These are phyloP conservation scores for Mucor sp. DNA, from an alignment of 371 early-diverging fungal genomes.

Conservation along the genomic window DNA sequence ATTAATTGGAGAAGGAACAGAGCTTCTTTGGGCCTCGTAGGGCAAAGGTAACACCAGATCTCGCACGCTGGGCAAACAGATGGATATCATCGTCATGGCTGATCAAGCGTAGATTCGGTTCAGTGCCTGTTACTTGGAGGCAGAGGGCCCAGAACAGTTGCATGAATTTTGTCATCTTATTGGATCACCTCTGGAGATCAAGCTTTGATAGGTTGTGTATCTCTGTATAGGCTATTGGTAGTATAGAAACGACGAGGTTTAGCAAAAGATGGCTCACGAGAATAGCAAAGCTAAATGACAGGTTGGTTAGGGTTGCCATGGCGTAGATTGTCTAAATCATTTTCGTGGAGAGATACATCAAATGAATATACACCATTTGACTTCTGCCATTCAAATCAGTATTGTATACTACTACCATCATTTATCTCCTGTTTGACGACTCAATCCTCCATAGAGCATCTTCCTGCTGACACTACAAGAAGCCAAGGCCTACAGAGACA, in stretches of 20 bases:
- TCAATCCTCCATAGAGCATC: too few relatives aligned
- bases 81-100: not conserved
- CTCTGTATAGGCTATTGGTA: not conserved
- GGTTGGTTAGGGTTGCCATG: not conserved
- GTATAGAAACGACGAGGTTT: too few relatives aligned
- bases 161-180: not conserved
- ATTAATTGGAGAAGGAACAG: slow-evolving; percentile 1
- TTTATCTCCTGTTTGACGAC: too few relatives aligned
- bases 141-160: not conserved
- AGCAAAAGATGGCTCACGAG: too few relatives aligned
- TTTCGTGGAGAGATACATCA: too few relatives aligned
- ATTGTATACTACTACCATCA: too few relatives aligned
- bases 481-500: too few relatives aligned
- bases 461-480: too few relatives aligned
- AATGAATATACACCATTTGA: too few relatives aligned
- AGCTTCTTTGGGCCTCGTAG: not conserved
- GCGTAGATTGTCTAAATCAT: not conserved
- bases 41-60: not conserved
- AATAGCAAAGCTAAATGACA: too few relatives aligned
- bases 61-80: not conserved
- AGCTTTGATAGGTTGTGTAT: not conserved
- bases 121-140: not conserved
- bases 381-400: too few relatives aligned
- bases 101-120: not conserved
- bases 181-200: not conserved